A percentile compares a stretch with the other conserved stretches of the same genome.
Conservation (phyloP, 345 rosid genomes). For the Arabis hirsuta region DNA sequence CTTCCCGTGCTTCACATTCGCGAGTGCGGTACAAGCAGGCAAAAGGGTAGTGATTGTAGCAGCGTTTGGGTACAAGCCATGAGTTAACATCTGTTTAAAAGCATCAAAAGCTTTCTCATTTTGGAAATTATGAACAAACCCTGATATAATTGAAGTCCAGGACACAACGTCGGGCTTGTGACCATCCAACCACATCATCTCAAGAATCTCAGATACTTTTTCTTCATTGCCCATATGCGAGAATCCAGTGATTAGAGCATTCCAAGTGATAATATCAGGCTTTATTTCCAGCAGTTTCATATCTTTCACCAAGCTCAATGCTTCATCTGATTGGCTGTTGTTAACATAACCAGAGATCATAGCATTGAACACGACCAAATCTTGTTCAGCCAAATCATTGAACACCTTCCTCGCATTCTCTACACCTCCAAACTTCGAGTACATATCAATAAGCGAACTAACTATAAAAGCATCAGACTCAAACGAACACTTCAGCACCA, state of each 20-base stretch:
- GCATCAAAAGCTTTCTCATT: conserved; percentile 57
- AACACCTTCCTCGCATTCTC: conserved; percentile 57
- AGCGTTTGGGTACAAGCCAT: conserved; percentile 57
- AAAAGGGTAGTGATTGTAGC: conserved; percentile 74
- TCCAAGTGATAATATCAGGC: conserved; percentile 78
- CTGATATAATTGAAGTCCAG: conserved; percentile 84
- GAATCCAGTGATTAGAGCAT: conserved; percentile 66
- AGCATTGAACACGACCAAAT: conserved; percentile 71
- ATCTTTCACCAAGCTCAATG: conserved; percentile 56
- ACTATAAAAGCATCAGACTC: conserved; percentile 60
- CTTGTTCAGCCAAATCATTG: conserved; percentile 56
- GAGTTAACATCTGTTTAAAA: conserved; percentile 63
- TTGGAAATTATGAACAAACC: conserved; percentile 69
- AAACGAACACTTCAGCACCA: conserved; percentile 53
- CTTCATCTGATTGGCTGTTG: conserved; percentile 53
- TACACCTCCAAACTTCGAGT: conserved; percentile 61
- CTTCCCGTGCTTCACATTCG: conserved; percentile 59
- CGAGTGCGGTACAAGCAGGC: conserved; percentile 66
- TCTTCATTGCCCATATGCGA: conserved; percentile 58
- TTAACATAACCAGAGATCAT: conserved; percentile 74
- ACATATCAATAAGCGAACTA: conserved; percentile 80
- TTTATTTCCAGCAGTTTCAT: conserved; percentile 46
- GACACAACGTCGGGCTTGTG: conserved; percentile 73
- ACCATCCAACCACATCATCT: conserved; percentile 55
- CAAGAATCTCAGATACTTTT: conserved; percentile 52